A percentile compares a stretch with the other conserved stretches of the same genome.
phyloP scores from a whole-genome alignment of 768 basidiomycete species.

The Filobasidium floriforme region DNA sequence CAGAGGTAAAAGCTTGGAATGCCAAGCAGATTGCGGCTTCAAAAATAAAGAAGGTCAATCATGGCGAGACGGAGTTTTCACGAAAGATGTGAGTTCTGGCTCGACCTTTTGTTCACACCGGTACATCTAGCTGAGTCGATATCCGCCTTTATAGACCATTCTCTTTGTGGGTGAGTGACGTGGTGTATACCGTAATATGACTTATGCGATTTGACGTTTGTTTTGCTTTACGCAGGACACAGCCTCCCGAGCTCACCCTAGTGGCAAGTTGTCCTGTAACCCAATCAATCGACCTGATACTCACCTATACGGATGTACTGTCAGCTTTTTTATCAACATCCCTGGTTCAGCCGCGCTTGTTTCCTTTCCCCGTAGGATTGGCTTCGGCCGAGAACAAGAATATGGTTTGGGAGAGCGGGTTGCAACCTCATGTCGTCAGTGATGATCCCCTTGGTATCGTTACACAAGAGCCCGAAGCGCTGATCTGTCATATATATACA shows the following conservation, averaged over 20 bases:
- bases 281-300: too few relatives aligned
- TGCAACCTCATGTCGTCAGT: constrained; percentile 23
- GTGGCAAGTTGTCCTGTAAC: background rate
- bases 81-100: constrained; percentile 15
- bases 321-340: constrained; percentile 20
- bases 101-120: too few relatives aligned
- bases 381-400: constrained; percentile 17
- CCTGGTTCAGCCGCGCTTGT: constrained; percentile 16
- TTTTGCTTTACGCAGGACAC: constrained; percentile 4
- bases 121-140: background rate
- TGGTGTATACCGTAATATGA: too few relatives aligned
- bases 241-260: constrained; percentile 23
- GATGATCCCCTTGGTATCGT: background rate
- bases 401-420: constrained; percentile 23
- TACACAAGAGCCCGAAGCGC: background rate
- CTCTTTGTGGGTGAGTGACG: constrained; percentile 19
- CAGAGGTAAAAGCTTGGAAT: constrained; percentile 23
- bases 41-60: constrained; percentile 16
- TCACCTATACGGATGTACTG: too few relatives aligned
- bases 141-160: constrained; percentile 12
- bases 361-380: constrained; percentile 24
- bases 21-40: constrained; percentile 19
- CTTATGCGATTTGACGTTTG: too few relatives aligned
- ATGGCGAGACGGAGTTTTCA: constrained; percentile 22
- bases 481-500: background rate